These are phyloP conservation scores for Ophiostoma novo-ulmi DNA, from an alignment of 2,329 filamentous ascomycete genomes.

Conservation along the genomic window DNA sequence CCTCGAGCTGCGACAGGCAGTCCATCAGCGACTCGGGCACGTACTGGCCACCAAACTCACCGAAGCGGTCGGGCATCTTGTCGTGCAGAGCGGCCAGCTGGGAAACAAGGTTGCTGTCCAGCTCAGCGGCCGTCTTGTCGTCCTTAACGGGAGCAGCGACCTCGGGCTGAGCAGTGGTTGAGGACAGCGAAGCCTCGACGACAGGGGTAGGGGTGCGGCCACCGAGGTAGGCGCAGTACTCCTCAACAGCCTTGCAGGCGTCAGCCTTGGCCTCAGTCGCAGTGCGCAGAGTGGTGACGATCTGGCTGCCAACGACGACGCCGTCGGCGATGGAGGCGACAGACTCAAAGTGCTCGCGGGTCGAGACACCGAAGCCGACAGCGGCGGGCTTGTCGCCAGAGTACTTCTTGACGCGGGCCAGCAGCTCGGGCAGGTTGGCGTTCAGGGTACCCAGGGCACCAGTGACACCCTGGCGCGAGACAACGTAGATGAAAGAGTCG, in stretches of 20 bases:
- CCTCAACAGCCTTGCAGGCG: slow-evolving; percentile 61
- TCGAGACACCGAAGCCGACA: slow-evolving; percentile 94
- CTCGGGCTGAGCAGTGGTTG: slow-evolving; percentile 47
- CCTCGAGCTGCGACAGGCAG: slow-evolving; percentile 83
- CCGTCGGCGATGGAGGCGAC: slow-evolving; percentile 82
- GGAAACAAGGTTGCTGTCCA: slow-evolving; percentile 62
- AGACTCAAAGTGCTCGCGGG: slow-evolving; percentile 83
- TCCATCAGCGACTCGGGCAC: slow-evolving; percentile 98
- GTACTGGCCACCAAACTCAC: slow-evolving; percentile 94
- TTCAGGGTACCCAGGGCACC: slow-evolving; percentile 82
- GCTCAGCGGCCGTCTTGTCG: slow-evolving; percentile 46
- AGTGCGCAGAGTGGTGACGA: slow-evolving; percentile 73
- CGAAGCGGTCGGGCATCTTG: slow-evolving; percentile 79
- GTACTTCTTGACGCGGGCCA: slow-evolving; percentile 83
- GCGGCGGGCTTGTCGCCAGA: slow-evolving; percentile 86
- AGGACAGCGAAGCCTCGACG: slow-evolving; percentile 58
- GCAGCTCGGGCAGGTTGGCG: slow-evolving; percentile 71
- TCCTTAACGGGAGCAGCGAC: slow-evolving; percentile 53
- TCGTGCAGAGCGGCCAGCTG: slow-evolving; percentile 78
- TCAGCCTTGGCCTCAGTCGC: slow-evolving; percentile 36
- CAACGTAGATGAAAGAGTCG: slow-evolving; percentile 98
- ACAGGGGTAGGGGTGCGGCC: slow-evolving; percentile 42
- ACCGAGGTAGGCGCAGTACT: slow-evolving; percentile 71
- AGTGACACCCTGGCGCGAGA: slow-evolving; percentile 94
- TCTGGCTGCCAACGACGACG: slow-evolving; percentile 94